Evolutionary conservation across 331 rosid genomes (phyloP).

Genomic region (Spiraea crenata): DNA sequence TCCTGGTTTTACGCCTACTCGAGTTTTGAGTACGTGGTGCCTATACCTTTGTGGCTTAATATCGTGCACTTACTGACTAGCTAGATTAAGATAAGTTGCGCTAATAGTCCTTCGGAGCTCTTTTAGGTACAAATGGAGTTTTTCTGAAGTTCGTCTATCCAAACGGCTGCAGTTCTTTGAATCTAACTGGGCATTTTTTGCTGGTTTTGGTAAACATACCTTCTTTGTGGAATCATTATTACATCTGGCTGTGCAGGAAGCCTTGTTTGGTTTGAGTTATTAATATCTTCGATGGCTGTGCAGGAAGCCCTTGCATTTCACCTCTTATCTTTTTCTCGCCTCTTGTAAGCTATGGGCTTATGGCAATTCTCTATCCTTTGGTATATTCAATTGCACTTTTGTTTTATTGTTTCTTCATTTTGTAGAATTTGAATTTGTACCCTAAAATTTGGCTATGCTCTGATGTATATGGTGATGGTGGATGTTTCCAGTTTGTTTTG

Average conservation of each 20-base stretch:
- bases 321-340: conserved; percentile 78
- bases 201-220: conserved; percentile 74
- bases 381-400: conserved; percentile 33
- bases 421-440: background rate
- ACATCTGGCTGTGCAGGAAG: conserved; percentile 60
- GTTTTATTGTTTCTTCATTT: conserved; percentile 1
- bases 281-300: conserved; percentile 26
- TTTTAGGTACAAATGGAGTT: conserved; percentile 89
- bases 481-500: conserved; percentile 75
- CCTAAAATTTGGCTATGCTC: background rate
- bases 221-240: conserved; percentile 12
- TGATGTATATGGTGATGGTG: conserved; percentile 1
- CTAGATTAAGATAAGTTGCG: conserved; percentile 12
- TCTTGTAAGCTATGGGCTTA: conserved; percentile 83
- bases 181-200: conserved; percentile 92
- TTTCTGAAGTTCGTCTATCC: conserved; percentile 73
- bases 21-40: conserved; percentile 84
- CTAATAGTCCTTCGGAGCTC: conserved; percentile 15
- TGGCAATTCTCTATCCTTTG: conserved; percentile 91
- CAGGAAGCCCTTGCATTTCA: conserved; percentile 95
- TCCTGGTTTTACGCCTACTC: conserved; percentile 99
- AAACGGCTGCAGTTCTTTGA: conserved; percentile 78
- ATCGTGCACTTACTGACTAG: conserved; percentile 22
- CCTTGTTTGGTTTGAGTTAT: conserved; percentile 28
- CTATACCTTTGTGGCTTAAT: conserved; percentile 17